Percentiles rank a stretch among this genome's conserved stretches.
phyloP scores from a whole-genome alignment of 139 green algal genomes.

The Closterium sp. region DNA sequence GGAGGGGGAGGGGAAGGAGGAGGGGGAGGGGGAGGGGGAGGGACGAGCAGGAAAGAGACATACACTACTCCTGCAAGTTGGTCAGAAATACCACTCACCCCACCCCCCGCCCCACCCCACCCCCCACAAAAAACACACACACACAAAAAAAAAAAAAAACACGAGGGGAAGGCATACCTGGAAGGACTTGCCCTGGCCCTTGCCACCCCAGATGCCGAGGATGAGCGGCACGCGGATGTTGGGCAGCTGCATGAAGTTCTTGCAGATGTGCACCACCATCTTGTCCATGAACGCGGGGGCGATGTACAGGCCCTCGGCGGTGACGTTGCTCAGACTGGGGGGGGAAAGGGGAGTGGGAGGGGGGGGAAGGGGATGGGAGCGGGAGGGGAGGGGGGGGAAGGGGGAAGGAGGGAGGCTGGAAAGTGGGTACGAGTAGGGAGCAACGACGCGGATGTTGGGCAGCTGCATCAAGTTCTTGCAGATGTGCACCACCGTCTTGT shows the following conservation, averaged over 20 bases:
- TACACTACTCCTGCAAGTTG: no score
- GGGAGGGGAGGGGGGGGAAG: no score
- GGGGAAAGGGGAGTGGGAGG: neutral
- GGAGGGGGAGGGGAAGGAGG: no score
- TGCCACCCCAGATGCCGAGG: constrained; percentile 97
- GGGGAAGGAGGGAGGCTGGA: no score
- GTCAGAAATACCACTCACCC: no score
- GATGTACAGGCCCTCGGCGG: constrained; percentile 92
- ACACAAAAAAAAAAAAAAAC: no score
- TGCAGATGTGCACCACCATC: constrained; percentile 87
- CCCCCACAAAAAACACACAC: no score
- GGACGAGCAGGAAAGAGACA: neutral
- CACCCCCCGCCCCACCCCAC: no score
- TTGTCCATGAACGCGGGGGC: constrained; percentile 96
- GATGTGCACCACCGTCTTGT: constrained; percentile 93
- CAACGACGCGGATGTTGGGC: constrained; percentile 86
- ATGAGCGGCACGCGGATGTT: constrained; percentile 93
- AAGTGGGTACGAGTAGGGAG: no score
- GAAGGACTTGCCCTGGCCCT: constrained; percentile 98
- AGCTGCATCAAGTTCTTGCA: constrained; percentile 95
- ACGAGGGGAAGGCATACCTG: constrained; percentile 51
- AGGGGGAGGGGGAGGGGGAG: no score
- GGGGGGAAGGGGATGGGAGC: no score
- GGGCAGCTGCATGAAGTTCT: constrained; percentile 93
- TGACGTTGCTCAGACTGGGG: constrained; percentile 11